These are phyloP conservation scores for Lepidium africanum DNA, from an alignment of 345 rosid genomes.

Conservation along the genomic window DNA sequence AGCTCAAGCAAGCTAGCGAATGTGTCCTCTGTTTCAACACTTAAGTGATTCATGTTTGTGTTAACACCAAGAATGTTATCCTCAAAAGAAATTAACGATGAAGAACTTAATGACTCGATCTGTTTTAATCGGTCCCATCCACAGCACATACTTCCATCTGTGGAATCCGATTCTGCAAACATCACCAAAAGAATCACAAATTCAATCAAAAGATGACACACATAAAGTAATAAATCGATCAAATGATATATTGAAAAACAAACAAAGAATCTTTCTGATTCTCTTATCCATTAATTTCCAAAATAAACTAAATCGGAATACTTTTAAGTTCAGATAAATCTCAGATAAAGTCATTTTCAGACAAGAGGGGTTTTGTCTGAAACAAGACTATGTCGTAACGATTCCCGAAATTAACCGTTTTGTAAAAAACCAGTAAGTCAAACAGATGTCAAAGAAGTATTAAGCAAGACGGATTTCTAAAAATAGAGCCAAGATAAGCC, in stretches of 20 bases:
- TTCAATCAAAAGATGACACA: neutral
- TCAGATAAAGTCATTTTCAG: too few species aligned
- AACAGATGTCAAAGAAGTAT: slow-evolving; percentile 15
- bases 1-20: slow-evolving; percentile 89
- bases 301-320: slow-evolving; percentile 6
- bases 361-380: neutral
- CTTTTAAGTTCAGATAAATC: too few species aligned
- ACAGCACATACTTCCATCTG: slow-evolving; percentile 51
- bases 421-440: slow-evolving; percentile 11
- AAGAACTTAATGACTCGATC: slow-evolving; percentile 12
- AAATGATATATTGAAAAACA: neutral
- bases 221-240: neutral
- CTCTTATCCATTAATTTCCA: neutral
- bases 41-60: slow-evolving; percentile 65
- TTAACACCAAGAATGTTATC: slow-evolving; percentile 24
- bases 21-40: slow-evolving; percentile 70
- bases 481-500: too few species aligned
- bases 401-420: neutral
- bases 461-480: neutral
- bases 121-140: slow-evolving; percentile 41
- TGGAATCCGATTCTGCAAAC: slow-evolving; percentile 23
- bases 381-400: slow-evolving; percentile 4
- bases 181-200: neutral
- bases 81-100: slow-evolving; percentile 25
- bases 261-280: neutral